Conservation (phyloP, 192 early-diverging fungal genomes). For the Funneliformis geosporum region DNA sequence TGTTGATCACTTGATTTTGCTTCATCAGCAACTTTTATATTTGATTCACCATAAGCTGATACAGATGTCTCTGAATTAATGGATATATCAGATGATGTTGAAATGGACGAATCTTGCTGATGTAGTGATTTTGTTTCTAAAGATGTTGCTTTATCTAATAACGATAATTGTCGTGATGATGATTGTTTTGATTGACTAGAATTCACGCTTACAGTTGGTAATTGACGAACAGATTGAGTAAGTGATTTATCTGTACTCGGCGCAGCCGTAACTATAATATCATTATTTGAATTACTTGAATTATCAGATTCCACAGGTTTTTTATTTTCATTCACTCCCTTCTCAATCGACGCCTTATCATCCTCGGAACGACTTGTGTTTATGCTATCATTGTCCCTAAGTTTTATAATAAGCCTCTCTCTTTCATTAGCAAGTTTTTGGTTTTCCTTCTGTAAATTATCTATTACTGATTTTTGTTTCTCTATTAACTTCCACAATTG, state of each 20-base stretch:
- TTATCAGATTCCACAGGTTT: background rate
- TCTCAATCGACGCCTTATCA: background rate
- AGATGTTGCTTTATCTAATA: background rate
- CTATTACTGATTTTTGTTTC: constrained; percentile 83
- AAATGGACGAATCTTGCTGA: background rate
- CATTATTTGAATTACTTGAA: background rate
- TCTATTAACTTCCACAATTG: constrained; percentile 92
- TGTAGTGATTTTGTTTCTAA: background rate
- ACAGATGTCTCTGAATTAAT: background rate
- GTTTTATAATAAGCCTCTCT: constrained; percentile 21
- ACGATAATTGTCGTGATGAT: background rate
- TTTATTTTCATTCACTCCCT: background rate
- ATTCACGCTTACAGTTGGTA: background rate
- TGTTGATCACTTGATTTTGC: background rate
- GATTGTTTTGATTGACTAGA: background rate
- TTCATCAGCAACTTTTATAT: background rate
- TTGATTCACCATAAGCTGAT: background rate
- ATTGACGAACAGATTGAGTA: background rate
- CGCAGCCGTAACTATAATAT: background rate
- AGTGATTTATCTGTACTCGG: background rate
- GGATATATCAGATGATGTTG: background rate
- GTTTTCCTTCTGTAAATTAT: constrained; percentile 75
- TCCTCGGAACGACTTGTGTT: background rate
- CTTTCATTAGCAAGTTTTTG: constrained; percentile 40
- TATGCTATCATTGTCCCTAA: constrained; percentile 8